A percentile compares a stretch with the other conserved stretches of the same genome.
These are phyloP conservation scores for Pseudomassariella vexata DNA, from an alignment of 2,329 filamentous ascomycete species.

Conservation along the genomic window DNA sequence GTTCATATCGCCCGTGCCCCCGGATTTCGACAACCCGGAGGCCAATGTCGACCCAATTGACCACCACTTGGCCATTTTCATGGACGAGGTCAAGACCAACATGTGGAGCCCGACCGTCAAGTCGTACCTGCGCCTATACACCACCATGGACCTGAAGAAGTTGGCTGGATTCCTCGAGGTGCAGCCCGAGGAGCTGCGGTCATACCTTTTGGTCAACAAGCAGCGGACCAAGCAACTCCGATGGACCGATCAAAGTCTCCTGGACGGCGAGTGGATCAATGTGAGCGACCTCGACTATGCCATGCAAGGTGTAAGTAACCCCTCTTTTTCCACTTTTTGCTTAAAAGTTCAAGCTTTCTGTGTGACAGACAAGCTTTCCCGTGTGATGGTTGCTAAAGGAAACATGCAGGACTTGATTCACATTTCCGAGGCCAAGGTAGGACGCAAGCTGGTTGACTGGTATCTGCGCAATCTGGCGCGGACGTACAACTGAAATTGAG, in stretches of 20 bases:
- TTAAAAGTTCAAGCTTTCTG: conserved; percentile 12
- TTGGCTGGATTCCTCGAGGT: conserved; percentile 95
- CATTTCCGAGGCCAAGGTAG: conserved; percentile 97
- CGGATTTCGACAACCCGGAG: conserved; percentile 95
- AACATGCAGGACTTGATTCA: conserved; percentile 78
- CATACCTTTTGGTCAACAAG: conserved; percentile 95
- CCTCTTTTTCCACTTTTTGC: conserved; percentile 6
- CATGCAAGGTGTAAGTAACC: conserved; percentile 68
- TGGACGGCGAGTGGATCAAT: conserved; percentile 90
- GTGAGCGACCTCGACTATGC: conserved; percentile 96
- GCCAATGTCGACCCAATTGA: conserved; percentile 95
- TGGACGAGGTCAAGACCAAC: conserved; percentile 99
- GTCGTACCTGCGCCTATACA: conserved; percentile 98
- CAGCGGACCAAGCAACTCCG: conserved; percentile 94
- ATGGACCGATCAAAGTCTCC: conserved; percentile 82
- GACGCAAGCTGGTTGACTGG: conserved; percentile 96
- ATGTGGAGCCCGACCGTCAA: conserved; percentile 97
- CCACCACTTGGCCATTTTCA: conserved; percentile 96
- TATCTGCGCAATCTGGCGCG: conserved; percentile 95
- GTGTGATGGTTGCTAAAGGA: conserved; percentile 18
- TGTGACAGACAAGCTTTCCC: conserved; percentile 17
- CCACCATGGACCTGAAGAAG: conserved; percentile 98
- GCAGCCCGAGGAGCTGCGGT: conserved; percentile 89
- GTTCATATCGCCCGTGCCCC: conserved; percentile 96
- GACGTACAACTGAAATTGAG: conserved; percentile 63